phyloP scores from a whole-genome alignment of 1,139 yeast species.

The Nakaseomyces kungkrabaensis region DNA sequence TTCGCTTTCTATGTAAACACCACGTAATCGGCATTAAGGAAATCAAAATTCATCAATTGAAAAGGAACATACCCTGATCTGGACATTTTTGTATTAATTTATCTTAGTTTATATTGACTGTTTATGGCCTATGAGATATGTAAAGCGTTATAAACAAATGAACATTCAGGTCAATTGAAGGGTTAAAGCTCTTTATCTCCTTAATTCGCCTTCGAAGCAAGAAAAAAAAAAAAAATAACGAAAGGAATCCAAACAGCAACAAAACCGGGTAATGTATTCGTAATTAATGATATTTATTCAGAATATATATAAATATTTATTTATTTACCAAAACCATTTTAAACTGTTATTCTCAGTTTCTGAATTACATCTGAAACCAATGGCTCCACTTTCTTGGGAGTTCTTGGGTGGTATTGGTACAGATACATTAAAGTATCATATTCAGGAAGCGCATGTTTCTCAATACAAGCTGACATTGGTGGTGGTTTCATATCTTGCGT shows the following conservation, averaged over 20 bases:
- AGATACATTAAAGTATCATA: background rate
- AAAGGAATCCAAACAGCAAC: background rate
- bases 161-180: too few species aligned
- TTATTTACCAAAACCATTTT: background rate
- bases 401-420: background rate
- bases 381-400: background rate
- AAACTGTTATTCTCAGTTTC: background rate
- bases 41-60: background rate
- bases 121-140: too few species aligned
- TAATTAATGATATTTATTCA: too few species aligned
- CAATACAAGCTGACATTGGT: background rate
- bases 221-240: too few species aligned
- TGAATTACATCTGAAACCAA: background rate
- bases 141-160: too few species aligned
- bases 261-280: background rate
- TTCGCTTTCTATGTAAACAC: too few species aligned
- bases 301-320: too few species aligned
- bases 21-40: too few species aligned
- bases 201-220: background rate
- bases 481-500: background rate
- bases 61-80: slow-evolving; percentile 23
- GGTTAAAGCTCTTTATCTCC: background rate
- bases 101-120: background rate
- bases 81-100: slow-evolving; percentile 12
- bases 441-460: background rate